Base-by-base conservation (phyloP, 495 filamentous ascomycete species). In the Lentithecium fluviatile region DNA sequence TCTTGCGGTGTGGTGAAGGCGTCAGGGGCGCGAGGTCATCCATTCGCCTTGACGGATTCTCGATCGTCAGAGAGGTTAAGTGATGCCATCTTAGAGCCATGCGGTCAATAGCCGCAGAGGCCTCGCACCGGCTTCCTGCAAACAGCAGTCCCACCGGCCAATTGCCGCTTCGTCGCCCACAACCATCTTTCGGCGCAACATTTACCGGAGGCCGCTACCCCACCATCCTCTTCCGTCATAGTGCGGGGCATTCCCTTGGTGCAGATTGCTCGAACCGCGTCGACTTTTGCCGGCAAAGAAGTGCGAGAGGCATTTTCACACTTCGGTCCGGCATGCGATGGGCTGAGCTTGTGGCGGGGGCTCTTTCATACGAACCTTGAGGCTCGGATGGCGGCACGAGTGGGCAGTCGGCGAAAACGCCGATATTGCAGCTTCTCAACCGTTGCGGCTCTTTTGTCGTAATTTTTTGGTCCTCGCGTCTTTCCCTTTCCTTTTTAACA, bases 241-340 rank as follows among this genome's bases (percentile, higher is more conserved):
- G 60, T 58, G 60, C 60, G 60, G 60, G 60, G 59, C 51, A 54
- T 17, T 29, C 20, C 6, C 8, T 21, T 20, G 4, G 13, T 12
- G 10, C 34, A 21, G 15, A 43, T 56, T 25, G 20, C 24, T 40
- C 2, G 34, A 24, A 20, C 20, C 17, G 29, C 6, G 13, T 15
- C 15, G 45, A 57, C 60, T 64, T 64, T 64, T 64, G 53, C 60
- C 60, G 60, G 59, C 38, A 20, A 19, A 6, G 58, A 7, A 21
- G 36, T 24, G 17, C 17, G 38, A 42, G 53, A 47, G 38, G 8
- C 42, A 46, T 56, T 56, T 56, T 34, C 24, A 19, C 4, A 5
- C 19, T 21, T 55, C 52, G 36, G 25, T 13, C 20, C 24, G 49
- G 24, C 12, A 52, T 2, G 49, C 15, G 11, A 52, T 52, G 40